Percentiles rank a stretch among this genome's conserved stretches.
Evolutionary conservation across 208 protist genomes (phyloP).

Genomic region (Trypanosoma rangeli): DNA sequence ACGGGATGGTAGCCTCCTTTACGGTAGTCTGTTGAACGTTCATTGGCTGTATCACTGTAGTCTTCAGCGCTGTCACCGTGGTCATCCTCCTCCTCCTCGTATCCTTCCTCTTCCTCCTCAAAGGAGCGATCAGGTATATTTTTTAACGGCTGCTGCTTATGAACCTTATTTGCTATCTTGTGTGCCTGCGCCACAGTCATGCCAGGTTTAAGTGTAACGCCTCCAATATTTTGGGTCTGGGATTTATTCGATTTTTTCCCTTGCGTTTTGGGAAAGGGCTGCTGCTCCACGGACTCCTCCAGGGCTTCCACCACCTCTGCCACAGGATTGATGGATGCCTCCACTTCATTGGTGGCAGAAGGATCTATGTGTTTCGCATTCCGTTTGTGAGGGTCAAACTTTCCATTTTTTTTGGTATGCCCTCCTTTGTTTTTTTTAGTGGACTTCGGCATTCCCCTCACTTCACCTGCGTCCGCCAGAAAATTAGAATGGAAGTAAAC

Average conservation of each 20-base stretch:
- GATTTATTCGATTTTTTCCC: constrained; percentile 33
- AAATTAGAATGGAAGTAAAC: constrained; percentile 4
- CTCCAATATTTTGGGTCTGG: constrained; percentile 20
- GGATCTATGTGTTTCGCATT: constrained; percentile 68
- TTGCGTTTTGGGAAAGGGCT: constrained; percentile 22
- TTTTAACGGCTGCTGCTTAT: constrained; percentile 28
- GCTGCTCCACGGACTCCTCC: background rate
- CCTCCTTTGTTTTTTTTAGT: constrained; percentile 8
- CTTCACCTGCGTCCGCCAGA: background rate
- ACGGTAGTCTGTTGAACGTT: constrained; percentile 81
- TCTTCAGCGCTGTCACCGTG: constrained; percentile 79
- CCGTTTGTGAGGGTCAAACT: constrained; percentile 42
- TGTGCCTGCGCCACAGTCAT: constrained; percentile 69
- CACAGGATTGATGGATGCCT: constrained; percentile 46
- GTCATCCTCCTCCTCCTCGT: constrained; percentile 39
- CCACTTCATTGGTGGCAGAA: constrained; percentile 48
- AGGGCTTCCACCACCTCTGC: constrained; percentile 52
- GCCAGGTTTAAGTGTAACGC: constrained; percentile 59
- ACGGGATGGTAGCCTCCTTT: constrained; percentile 98
- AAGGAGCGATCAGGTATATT: constrained; percentile 34
- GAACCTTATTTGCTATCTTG: constrained; percentile 43
- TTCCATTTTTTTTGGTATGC: constrained; percentile 50
- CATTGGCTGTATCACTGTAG: constrained; percentile 87
- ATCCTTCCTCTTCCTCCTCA: constrained; percentile 38
- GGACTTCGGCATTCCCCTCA: constrained; percentile 17